Evolutionary conservation across 495 filamentous ascomycete genomes (phyloP), one percentile per base, ranked within the genome.

Genomic region (Gamarada debralockiae): DNA sequence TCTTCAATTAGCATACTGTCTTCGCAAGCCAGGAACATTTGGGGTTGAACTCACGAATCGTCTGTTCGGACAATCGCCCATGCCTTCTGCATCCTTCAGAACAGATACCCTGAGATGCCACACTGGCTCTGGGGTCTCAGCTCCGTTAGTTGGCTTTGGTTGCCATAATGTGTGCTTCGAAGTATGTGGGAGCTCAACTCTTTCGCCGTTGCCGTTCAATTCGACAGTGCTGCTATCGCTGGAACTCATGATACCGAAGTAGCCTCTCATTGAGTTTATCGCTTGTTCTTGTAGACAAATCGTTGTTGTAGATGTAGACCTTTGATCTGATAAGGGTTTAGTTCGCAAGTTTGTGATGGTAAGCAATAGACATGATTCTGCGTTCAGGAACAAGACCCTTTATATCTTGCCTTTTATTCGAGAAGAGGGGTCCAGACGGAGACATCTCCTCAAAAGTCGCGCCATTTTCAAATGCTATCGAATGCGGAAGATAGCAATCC

Each of bases 61-160:
- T 33, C 42, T 42, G 34, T 31, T 40, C 22, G 51, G 47, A 36
- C 33, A 29, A 45, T 59, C 56, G 15, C 44, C 51, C 39, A 40
- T 22, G 3, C 38, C 56, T 49, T 59, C 56, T 42, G 53, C 50
- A 38, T 59, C 56, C 25, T 51, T 59, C 46, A 59, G 22, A 18
- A 55, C 56, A 12, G 18, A 54, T 24, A 59, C 44, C 10, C 33
- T 27, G 18, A 59, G 36, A 51, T 59, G 47, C 45, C 47, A 59
- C 25, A 34, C 6, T 25, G 56, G 56, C 27, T 54, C 56, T 33
- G 45, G 23, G n/a, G 33, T 46, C 9, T 3, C 12, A 12, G 34
- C n/a, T 15, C 43, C 14, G 15, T 49, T 5, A 10, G 29, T 37
- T n/a, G 27, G 22, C 9, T 37, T 25, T 39, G 50, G 56, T 15